Evolutionary conservation across 2,329 filamentous ascomycete species (phyloP).

Genomic region (Endoconidiophora polonica): DNA sequence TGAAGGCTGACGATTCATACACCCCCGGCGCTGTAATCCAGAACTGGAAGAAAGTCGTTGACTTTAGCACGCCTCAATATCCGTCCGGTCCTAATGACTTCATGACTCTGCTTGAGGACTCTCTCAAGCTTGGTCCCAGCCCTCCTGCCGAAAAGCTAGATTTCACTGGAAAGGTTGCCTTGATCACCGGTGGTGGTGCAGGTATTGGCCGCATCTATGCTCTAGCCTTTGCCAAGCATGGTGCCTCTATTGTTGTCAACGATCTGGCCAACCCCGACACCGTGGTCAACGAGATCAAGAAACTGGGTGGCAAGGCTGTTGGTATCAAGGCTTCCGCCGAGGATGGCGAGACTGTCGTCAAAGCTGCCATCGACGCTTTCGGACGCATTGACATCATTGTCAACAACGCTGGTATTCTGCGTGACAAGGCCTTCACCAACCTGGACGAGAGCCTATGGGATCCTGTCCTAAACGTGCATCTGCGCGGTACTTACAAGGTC

Average conservation of each 20-base stretch:
- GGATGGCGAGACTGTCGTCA: constrained; percentile 80
- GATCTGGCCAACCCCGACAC: constrained; percentile 84
- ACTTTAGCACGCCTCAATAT: constrained; percentile 73
- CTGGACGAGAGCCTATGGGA: constrained; percentile 95
- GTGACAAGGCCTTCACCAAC: constrained; percentile 95
- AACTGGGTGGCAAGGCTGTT: constrained; percentile 73
- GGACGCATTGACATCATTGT: constrained; percentile 88
- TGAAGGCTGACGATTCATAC: constrained; percentile 76
- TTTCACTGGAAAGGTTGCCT: constrained; percentile 69
- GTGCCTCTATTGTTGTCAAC: constrained; percentile 81
- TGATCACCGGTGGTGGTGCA: constrained; percentile 76
- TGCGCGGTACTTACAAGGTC: constrained; percentile 88
- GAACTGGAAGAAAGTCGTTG: constrained; percentile 75
- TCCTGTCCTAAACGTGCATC: constrained; percentile 78
- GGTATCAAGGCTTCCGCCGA: constrained; percentile 89
- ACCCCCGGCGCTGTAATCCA: constrained; percentile 76
- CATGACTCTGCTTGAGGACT: constrained; percentile 67
- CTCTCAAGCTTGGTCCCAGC: constrained; percentile 59
- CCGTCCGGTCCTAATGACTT: constrained; percentile 80
- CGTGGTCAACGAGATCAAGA: constrained; percentile 84
- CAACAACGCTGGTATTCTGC: constrained; percentile 96
- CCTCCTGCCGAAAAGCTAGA: constrained; percentile 56
- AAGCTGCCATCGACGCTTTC: constrained; percentile 82
- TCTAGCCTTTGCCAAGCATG: constrained; percentile 70
- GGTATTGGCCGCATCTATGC: constrained; percentile 86